phyloP scores from a whole-genome alignment of 2,329 filamentous ascomycete genomes.

The Xylariaceae sp. region DNA sequence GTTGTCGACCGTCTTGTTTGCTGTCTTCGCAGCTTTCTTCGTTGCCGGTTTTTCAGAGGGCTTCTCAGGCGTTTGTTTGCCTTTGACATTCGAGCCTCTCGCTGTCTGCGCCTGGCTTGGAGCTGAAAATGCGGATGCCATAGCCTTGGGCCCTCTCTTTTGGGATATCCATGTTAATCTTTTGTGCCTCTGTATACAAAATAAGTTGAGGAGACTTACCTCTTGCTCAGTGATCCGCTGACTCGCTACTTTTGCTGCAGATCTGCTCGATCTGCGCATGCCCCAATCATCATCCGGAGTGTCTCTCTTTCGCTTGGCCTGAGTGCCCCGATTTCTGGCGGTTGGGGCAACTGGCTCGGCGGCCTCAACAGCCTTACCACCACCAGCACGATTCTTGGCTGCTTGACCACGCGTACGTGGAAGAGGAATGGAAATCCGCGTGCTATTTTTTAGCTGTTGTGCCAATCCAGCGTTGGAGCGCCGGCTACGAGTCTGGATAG shows the following conservation, averaged over 20 bases:
- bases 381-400: background rate
- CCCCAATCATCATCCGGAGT: background rate
- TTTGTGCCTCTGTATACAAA: background rate
- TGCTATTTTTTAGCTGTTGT: too few species aligned
- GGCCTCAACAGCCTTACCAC: too few species aligned
- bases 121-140: background rate
- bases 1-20: constrained; percentile 1
- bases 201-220: constrained; percentile 9
- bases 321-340: background rate
- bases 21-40: background rate
- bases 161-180: constrained; percentile 9
- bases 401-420: constrained; percentile 7
- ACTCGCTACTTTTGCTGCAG: constrained; percentile 18
- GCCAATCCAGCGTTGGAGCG: background rate
- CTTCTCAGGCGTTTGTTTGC: background rate
- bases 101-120: constrained; percentile 6
- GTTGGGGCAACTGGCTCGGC: background rate
- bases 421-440: background rate
- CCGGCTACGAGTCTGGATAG: background rate
- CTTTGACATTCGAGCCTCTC: background rate
- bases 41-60: background rate
- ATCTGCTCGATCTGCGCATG: constrained; percentile 16
- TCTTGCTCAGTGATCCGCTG: constrained; percentile 13
- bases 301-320: constrained; percentile 8
- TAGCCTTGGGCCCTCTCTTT: constrained; percentile 9